Percentiles rank a stretch among this genome's conserved stretches.
Conservation (phyloP, 1,284 basidiomycete genomes). For the Naganishia cerealis region DNA sequence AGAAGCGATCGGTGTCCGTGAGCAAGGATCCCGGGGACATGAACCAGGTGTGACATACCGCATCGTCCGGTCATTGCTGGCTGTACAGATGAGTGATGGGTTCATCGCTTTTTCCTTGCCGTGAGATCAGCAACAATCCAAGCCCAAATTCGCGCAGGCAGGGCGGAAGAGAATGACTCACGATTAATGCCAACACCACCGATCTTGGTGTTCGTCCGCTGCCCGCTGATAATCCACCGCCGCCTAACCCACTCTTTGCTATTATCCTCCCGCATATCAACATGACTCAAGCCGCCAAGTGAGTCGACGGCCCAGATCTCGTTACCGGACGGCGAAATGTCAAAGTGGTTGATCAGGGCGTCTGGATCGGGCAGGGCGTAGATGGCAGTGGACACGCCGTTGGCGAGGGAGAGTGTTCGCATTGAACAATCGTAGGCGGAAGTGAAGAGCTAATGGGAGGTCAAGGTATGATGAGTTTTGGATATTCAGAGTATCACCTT, state of each 20-base stretch:
- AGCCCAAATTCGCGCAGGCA: not conserved
- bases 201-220: slow-evolving; percentile 45
- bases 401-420: slow-evolving; percentile 53
- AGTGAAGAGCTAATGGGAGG: slow-evolving; percentile 48
- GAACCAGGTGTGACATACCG: slow-evolving; percentile 16
- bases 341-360: slow-evolving; percentile 55
- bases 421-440: slow-evolving; percentile 57
- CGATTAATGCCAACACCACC: slow-evolving; percentile 54
- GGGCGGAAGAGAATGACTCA: slow-evolving; percentile 37
- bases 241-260: slow-evolving; percentile 37
- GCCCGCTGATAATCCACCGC: slow-evolving; percentile 46
- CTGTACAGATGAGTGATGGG: slow-evolving; percentile 51
- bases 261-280: slow-evolving; percentile 51
- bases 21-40: slow-evolving; percentile 33
- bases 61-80: slow-evolving; percentile 41
- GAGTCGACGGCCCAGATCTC: slow-evolving; percentile 55
- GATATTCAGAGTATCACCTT: not conserved
- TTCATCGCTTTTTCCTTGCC: slow-evolving; percentile 42
- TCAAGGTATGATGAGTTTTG: not conserved
- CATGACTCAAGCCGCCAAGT: slow-evolving; percentile 55
- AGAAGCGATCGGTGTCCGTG: slow-evolving; percentile 37
- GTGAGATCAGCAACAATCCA: slow-evolving; percentile 7
- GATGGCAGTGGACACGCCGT: slow-evolving; percentile 49
- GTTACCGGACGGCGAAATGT: slow-evolving; percentile 52
- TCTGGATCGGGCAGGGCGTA: slow-evolving; percentile 54